phyloP scores from a whole-genome alignment of 2,329 filamentous ascomycete genomes.

The Aspergillus bombycis region DNA sequence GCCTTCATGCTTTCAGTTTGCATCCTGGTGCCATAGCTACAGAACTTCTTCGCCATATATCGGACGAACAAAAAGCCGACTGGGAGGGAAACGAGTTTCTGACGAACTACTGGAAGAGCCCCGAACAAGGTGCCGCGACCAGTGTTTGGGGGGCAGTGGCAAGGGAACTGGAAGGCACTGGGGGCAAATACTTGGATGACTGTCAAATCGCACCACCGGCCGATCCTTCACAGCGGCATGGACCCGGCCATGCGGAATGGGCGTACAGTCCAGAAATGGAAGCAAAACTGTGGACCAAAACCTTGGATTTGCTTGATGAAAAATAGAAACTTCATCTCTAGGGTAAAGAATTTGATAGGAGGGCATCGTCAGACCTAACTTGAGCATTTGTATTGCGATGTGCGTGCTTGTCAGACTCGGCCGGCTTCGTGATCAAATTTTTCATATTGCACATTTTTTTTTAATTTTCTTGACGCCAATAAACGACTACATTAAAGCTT shows the following conservation, averaged over 20 bases:
- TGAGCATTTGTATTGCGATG: no score
- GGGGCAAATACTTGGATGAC: conserved; percentile 32
- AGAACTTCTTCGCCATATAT: conserved; percentile 3
- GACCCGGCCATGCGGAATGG: background rate
- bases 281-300: conserved; percentile 1
- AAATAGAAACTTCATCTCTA: no score
- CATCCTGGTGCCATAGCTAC: conserved; percentile 46
- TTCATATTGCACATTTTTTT: no score
- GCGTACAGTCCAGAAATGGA: conserved; percentile 5
- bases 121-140: conserved; percentile 30
- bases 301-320: background rate
- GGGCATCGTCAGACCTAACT: no score
- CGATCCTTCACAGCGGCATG: background rate
- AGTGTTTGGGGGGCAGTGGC: conserved; percentile 30
- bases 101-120: conserved; percentile 9
- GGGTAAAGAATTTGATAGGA: no score
- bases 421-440: no score
- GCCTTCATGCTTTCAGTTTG: conserved; percentile 51
- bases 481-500: no score
- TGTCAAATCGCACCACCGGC: conserved; percentile 13
- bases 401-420: no score
- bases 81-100: background rate
- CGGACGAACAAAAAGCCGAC: background rate
- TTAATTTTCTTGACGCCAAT: no score
- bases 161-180: conserved; percentile 27